Conservation (phyloP, 169 alveolate species). For the Pseudocohnilembus persalinus region DNA sequence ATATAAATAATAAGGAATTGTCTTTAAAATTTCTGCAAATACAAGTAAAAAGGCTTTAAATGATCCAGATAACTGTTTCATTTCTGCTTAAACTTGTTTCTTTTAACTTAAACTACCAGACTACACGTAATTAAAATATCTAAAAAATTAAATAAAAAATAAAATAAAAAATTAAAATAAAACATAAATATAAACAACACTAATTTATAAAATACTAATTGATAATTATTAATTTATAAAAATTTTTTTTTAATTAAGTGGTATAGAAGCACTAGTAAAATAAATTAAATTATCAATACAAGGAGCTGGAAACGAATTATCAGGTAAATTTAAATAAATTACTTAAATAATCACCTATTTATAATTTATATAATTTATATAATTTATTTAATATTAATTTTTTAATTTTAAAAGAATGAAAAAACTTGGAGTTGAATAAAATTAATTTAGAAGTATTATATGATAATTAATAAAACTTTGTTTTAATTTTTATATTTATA, state of each 20-base stretch:
- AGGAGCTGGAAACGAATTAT: not conserved
- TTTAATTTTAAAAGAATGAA: no score
- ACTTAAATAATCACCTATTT: no score
- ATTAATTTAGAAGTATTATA: not conserved
- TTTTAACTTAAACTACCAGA: not conserved
- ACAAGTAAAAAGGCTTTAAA: not conserved
- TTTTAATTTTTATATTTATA: no score
- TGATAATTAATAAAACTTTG: not conserved
- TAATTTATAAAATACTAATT: no score
- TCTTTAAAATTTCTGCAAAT: not conserved
- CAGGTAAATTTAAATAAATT: not conserved
- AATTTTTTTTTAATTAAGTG: not conserved
- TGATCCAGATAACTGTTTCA: not conserved
- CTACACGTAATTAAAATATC: not conserved
- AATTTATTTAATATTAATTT: no score
- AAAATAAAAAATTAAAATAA: no score
- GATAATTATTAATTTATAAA: no score
- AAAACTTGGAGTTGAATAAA: no score
- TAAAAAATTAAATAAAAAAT: no score
- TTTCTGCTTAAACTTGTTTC: not conserved
- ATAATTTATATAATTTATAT: no score
- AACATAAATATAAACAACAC: no score
- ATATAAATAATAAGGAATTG: not conserved
- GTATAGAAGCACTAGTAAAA: not conserved
- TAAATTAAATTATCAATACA: not conserved